A percentile compares a stretch with the other conserved stretches of the same genome.
phyloP scores from a whole-genome alignment of 345 rosid species.

The Ceriops tagal region DNA sequence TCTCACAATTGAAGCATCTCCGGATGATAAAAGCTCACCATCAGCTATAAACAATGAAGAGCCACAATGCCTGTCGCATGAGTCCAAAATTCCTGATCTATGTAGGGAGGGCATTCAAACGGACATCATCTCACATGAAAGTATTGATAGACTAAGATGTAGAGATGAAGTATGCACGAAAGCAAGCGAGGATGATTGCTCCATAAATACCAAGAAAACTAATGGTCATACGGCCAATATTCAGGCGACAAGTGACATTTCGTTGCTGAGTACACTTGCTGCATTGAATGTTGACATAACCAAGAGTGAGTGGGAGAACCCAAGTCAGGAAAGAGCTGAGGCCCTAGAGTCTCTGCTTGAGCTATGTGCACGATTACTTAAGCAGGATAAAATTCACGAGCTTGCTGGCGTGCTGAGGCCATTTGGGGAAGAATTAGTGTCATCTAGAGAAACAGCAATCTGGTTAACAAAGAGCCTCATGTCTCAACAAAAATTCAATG shows the following conservation, averaged over 20 bases:
- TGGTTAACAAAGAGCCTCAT: constrained; percentile 91
- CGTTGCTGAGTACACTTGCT: constrained; percentile 52
- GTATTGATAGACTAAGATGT: constrained; percentile 18
- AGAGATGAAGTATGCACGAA: constrained; percentile 23
- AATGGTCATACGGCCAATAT: constrained; percentile 23
- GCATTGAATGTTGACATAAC: constrained; percentile 36
- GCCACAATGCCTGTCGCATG: constrained; percentile 23
- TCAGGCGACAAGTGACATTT: constrained; percentile 44
- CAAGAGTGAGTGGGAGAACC: constrained; percentile 49
- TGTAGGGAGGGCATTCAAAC: constrained; percentile 29
- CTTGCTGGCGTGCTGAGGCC: constrained; percentile 87
- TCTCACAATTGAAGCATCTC: constrained; percentile 15
- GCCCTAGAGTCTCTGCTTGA: constrained; percentile 91
- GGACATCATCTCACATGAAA: constrained; percentile 32
- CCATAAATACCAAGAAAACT: constrained; percentile 31
- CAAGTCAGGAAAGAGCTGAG: constrained; percentile 74
- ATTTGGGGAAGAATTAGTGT: constrained; percentile 83
- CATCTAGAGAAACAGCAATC: constrained; percentile 96
- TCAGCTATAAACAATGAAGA: constrained; percentile 23
- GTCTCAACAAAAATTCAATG: constrained; percentile 67
- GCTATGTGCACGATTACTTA: constrained; percentile 82
- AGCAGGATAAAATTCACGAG: constrained; percentile 80
- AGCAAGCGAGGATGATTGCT: constrained; percentile 25
- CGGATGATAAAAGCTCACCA: constrained; percentile 25
- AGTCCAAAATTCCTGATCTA: constrained; percentile 26